Base-by-base conservation (phyloP, 2,329 filamentous ascomycete species). In the Curvularia sp. region DNA sequence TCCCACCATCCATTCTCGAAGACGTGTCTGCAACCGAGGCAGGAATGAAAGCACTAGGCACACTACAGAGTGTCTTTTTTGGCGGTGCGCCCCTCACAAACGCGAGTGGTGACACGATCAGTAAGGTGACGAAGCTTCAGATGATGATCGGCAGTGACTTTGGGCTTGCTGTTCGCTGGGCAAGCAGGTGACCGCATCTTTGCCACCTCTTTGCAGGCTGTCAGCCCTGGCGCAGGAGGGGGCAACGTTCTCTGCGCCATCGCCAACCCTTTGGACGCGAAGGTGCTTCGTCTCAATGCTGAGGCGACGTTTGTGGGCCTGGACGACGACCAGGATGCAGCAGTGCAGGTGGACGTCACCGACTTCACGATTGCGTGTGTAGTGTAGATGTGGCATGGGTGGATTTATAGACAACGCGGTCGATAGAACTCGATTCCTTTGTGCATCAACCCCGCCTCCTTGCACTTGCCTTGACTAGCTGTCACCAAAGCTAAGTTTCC, bases 121-220 rank as follows among this genome's bases (percentile, higher is more conserved):
- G 45, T 47, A 15, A 19, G 21, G 45, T 47, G 21, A 47, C 45
- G 21, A 47, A 47, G 45, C 45, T 47, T 47, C 45, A 47, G 21
- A 47, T 19, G 27, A 47, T 47, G n/a, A 47, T 47, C 41, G 41
- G 34, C 34, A 15, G 34, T 38, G 7, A 38, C 34, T 7, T 38
- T 38, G 7, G 13, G 34, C 34, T 38, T 12, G 34, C 34, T 38
- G 34, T 38, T 38, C 12, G 34, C 34, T 13, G 34, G 34, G 34
- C 34, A 38, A 38, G 34, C 34, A 38, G 15, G 12, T 13, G 34
- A 38, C 34, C 34, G 34, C 34, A 38, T 38, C 34, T 38, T 38
- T 38, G 34, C 34, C 34, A 38, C 34, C 3, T 38, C 34, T 38
- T 18, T 38, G 13, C 34, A 38, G 34, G n/a, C 34, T 38, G 34